A percentile compares a stretch with the other conserved stretches of the same genome.
phyloP scores from a whole-genome alignment of 805 yeast genomes.

The Yarrowia bubula region DNA sequence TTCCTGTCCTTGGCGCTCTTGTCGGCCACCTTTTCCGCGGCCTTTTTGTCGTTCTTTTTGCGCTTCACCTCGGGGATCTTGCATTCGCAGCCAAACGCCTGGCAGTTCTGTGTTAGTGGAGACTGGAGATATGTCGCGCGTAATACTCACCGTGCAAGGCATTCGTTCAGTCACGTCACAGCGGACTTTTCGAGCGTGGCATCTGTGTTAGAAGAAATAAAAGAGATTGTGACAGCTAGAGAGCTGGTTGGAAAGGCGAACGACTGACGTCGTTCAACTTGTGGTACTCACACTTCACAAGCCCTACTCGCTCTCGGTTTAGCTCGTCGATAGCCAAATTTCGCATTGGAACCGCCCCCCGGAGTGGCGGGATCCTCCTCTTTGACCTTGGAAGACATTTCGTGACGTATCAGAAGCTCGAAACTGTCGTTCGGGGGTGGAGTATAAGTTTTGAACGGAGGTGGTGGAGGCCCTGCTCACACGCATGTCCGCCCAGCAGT shows the following conservation, averaged over 20 bases:
- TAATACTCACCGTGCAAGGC: conserved; percentile 52
- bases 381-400: conserved; percentile 25
- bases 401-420: background rate
- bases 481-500: conserved; percentile 6
- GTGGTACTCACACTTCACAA: conserved; percentile 34
- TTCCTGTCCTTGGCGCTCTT: conserved; percentile 1
- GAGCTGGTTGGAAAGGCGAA: no score
- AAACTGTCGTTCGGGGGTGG: background rate
- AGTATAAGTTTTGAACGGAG: background rate
- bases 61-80: conserved; percentile 26
- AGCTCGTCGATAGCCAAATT: conserved; percentile 35
- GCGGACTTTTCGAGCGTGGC: conserved; percentile 75
- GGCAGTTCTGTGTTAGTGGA: conserved; percentile 20
- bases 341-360: conserved; percentile 19
- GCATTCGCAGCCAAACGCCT: conserved; percentile 25
- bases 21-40: conserved; percentile 2
- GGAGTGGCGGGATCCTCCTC: conserved; percentile 23
- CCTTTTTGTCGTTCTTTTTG: conserved; percentile 18
- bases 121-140: no score
- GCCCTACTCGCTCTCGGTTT: conserved; percentile 36
- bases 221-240: no score
- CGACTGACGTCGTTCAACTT: background rate
- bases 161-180: conserved; percentile 53
- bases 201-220: conserved; percentile 40
- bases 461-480: conserved; percentile 17